Evolutionary conservation across 176 grass and related monocot species (phyloP), one percentile per base, ranked within the genome.

Genomic region (Lolium perenne): DNA sequence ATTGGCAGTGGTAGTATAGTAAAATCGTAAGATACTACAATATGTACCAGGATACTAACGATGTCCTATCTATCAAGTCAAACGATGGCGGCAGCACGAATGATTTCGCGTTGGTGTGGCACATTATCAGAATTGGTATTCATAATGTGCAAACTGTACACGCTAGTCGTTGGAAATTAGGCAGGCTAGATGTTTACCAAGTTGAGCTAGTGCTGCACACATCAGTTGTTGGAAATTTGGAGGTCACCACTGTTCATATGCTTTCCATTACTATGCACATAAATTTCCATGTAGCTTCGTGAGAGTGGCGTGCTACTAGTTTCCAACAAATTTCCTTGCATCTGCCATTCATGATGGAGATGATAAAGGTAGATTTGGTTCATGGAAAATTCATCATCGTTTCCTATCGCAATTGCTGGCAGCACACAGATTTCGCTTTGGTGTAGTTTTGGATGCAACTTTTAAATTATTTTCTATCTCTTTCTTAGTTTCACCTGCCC

Each of bases 201-300:
- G 1, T 75, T 70, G 12, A 77, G 6, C 83, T 12, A 29, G 53
- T 11, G 50, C 38, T 29, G 53, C 6, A 50, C 46, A 74, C 46
- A 74, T 74, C 13, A 74, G 71, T 74, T 50, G 59, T 11, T 25
- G 13, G 2, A 8, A 57, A 56, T 73, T 61, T 55, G 20, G 59
- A 71, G 10, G 47, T 8, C 29, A 50, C 71, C 0, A 26, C 20
- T 66, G 62, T 12, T 50, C 26, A 5, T 13, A 56, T 73, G 73
- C 11, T 80, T 55, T n/a, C 46, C 56, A 46, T n/a, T 43, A 18
- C 12, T 51, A 8, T 74, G 71, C 71, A 17, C 22, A 74, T 29
- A 16, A 49, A 58, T 86, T 91, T 91, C 89, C 54, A 8, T n/a
- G 67, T 8, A 87, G 49, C 49, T 84, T 83, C 89, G n/a, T 67